Conservation (phyloP, 2,329 filamentous ascomycete genomes). For the Coniochaeta sp. region DNA sequence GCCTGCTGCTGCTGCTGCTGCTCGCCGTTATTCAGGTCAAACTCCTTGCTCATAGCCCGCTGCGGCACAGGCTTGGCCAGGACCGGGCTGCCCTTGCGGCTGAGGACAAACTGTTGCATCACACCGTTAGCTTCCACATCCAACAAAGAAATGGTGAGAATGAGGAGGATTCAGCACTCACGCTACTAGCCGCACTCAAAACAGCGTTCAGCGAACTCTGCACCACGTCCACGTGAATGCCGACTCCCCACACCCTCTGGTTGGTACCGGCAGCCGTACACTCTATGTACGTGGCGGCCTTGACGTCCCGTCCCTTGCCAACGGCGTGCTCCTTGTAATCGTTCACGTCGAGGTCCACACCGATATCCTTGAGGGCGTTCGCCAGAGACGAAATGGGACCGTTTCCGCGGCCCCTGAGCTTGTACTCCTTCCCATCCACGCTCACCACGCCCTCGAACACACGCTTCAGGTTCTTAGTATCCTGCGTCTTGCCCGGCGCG, state of each 20-base stretch:
- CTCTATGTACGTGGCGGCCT: conserved; percentile 94
- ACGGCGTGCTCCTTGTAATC: conserved; percentile 98
- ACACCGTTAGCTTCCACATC: no score
- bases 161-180: conserved; percentile 39
- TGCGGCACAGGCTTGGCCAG: conserved; percentile 52
- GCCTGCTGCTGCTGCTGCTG: conserved; percentile 15
- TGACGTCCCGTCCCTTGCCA: conserved; percentile 70
- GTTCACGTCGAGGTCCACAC: conserved; percentile 81
- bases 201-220: conserved; percentile 83
- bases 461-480: conserved; percentile 71
- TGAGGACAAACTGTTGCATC: conserved; percentile 59
- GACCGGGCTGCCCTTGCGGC: conserved; percentile 61
- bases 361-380: conserved; percentile 69
- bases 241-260: conserved; percentile 81
- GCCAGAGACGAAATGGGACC: conserved; percentile 87
- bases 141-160: no score
- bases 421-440: conserved; percentile 73
- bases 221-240: conserved; percentile 87
- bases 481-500: conserved; percentile 61
- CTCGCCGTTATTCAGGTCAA: conserved; percentile 20
- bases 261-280: conserved; percentile 63
- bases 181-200: conserved; percentile 77
- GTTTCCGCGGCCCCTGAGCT: conserved; percentile 74
- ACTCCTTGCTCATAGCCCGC: conserved; percentile 33
- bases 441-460: conserved; percentile 79